Evolutionary conservation across 1,284 basidiomycete genomes (phyloP).

Genomic region (Xerocomus alliaceus): DNA sequence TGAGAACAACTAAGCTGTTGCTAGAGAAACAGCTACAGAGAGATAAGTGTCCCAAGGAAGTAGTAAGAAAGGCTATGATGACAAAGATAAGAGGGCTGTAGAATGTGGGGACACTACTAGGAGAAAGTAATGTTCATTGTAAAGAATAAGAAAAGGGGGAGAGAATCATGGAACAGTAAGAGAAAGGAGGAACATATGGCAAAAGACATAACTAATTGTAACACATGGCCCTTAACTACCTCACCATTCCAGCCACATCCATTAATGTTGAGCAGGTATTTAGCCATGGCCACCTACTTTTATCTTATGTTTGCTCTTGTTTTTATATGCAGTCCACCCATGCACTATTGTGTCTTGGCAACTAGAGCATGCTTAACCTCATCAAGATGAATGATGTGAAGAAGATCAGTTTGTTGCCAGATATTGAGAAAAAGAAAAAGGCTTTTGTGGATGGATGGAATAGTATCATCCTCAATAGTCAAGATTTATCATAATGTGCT

Average conservation of each 20-base stretch:
- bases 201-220: too few relatives aligned
- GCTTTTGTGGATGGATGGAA: not conserved
- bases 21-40: too few relatives aligned
- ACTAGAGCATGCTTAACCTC: not conserved
- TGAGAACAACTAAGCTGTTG: too few relatives aligned
- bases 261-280: not conserved
- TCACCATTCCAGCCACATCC: not conserved
- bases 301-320: not conserved
- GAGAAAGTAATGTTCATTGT: too few relatives aligned
- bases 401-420: not conserved
- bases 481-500: too few relatives aligned
- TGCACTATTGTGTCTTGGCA: not conserved
- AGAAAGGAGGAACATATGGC: too few relatives aligned
- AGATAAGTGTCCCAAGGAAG: too few relatives aligned
- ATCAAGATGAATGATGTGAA: not conserved
- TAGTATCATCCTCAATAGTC: not conserved
- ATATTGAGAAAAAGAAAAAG: not conserved
- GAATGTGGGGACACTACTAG: too few relatives aligned
- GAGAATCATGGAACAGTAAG: too few relatives aligned
- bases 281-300: not conserved
- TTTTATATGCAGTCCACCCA: not conserved
- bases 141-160: too few relatives aligned
- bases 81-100: too few relatives aligned
- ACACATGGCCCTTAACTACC: not conserved
- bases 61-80: too few relatives aligned